Evolutionary conservation across 2,329 filamentous ascomycete genomes (phyloP).

Genomic region (Fusarium liriodendri): DNA sequence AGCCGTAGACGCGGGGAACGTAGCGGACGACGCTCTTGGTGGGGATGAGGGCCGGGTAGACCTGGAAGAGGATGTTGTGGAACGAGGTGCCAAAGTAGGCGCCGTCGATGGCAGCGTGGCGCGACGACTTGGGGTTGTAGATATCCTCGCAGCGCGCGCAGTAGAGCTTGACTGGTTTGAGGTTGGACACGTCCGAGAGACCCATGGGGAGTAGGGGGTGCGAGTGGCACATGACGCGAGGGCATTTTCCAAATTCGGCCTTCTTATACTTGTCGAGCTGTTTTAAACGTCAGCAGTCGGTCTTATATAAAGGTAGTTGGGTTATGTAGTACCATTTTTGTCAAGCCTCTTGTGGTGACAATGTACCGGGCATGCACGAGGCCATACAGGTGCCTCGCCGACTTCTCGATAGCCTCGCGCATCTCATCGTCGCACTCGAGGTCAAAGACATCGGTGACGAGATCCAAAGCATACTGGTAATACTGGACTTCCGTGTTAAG

Average conservation of each 20-base stretch:
- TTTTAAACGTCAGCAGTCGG: not conserved
- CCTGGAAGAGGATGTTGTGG: slow-evolving; percentile 99
- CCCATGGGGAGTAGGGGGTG: slow-evolving; percentile 96
- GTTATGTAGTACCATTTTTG: slow-evolving; percentile 82
- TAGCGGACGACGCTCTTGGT: slow-evolving; percentile 88
- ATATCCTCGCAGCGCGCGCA: slow-evolving; percentile 97
- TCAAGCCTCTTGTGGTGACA: slow-evolving; percentile 90
- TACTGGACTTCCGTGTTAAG: slow-evolving; percentile 98
- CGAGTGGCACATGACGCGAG: slow-evolving; percentile 92
- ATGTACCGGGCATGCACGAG: slow-evolving; percentile 97
- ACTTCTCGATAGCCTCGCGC: slow-evolving; percentile 98
- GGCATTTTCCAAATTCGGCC: slow-evolving; percentile 97
- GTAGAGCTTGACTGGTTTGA: slow-evolving; percentile 95
- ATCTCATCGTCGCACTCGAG: slow-evolving; percentile 99
- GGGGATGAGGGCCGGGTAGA: slow-evolving; percentile 91
- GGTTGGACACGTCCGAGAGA: slow-evolving; percentile 87
- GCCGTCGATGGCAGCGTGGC: slow-evolving; percentile 94
- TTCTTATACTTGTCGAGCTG: slow-evolving; percentile 99
- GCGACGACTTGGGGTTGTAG: slow-evolving; percentile 98
- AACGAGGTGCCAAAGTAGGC: slow-evolving; percentile 99
- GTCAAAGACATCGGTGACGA: slow-evolving; percentile 98
- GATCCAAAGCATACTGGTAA: slow-evolving; percentile 97
- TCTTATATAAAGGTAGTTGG: not conserved
- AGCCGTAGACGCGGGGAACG: slow-evolving; percentile 91
- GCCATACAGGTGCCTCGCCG: slow-evolving; percentile 93